These are phyloP conservation scores for Heracleum sosnowskyi DNA, from an alignment of 129 eudicot genomes.

Conservation along the genomic window DNA sequence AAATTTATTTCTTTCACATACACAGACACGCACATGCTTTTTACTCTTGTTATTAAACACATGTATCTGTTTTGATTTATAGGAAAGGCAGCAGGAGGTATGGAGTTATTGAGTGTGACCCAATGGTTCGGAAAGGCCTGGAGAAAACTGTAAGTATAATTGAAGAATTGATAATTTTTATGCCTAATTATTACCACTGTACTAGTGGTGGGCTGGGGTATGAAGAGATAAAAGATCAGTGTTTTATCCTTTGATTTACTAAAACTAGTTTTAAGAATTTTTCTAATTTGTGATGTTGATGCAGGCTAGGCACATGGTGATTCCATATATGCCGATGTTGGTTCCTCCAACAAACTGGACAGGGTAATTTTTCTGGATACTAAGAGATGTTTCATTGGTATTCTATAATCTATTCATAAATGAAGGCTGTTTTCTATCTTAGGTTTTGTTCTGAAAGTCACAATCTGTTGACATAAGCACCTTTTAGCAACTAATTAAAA, in stretches of 20 bases:
- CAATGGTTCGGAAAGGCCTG: constrained; percentile 74
- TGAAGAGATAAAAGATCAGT: background rate
- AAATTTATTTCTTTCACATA: background rate
- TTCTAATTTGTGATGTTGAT: constrained; percentile 10
- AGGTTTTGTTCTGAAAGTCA: background rate
- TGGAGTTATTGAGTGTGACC: constrained; percentile 94
- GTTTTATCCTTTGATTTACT: background rate
- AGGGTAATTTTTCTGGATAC: constrained; percentile 43
- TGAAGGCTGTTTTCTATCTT: background rate
- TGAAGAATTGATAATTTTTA: background rate
- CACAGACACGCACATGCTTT: background rate
- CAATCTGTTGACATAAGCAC: background rate
- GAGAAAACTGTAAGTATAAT: constrained; percentile 70
- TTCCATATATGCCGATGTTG: constrained; percentile 98
- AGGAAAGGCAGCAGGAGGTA: constrained; percentile 74
- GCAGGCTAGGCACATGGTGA: constrained; percentile 98
- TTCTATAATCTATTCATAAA: background rate
- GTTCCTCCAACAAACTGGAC: constrained; percentile 85
- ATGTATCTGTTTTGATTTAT: constrained; percentile 3
- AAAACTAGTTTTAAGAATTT: background rate
- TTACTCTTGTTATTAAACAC: background rate
- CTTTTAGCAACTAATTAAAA: background rate
- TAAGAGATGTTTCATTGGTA: background rate
- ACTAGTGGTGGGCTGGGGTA: constrained; percentile 7
- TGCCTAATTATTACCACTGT: background rate